phyloP scores from a whole-genome alignment of 768 basidiomycete genomes.

The Leccinellum albellum region DNA sequence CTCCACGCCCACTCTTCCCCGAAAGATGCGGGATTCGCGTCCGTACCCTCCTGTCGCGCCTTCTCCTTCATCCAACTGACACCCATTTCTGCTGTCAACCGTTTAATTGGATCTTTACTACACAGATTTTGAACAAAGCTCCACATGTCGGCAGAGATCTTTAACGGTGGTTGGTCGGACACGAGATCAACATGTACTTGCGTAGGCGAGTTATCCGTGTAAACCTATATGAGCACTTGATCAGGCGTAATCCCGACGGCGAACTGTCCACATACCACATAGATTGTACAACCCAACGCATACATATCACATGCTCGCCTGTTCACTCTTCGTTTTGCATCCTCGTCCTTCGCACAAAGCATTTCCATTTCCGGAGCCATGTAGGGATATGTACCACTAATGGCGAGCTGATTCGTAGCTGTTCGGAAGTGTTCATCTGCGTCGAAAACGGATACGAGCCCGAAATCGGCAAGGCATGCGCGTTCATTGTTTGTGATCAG shows the following conservation, averaged over 20 bases:
- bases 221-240: constrained; percentile 11
- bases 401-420: constrained; percentile 1
- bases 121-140: constrained; percentile 31
- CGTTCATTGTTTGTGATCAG: constrained; percentile 38
- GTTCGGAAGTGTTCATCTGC: constrained; percentile 9
- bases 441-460: constrained; percentile 30
- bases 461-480: constrained; percentile 52
- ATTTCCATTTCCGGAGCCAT: constrained; percentile 31
- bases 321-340: constrained; percentile 16
- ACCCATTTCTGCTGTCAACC: constrained; percentile 22
- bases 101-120: constrained; percentile 10
- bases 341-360: not conserved
- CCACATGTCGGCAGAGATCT: constrained; percentile 26
- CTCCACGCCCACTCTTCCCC: constrained; percentile 22
- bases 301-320: constrained; percentile 38
- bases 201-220: not conserved
- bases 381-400: constrained; percentile 18
- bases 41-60: constrained; percentile 4
- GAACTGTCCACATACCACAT: constrained; percentile 28
- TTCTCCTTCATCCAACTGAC: constrained; percentile 25
- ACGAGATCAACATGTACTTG: not conserved
- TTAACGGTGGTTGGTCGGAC: constrained; percentile 4
- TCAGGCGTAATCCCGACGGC: not conserved
- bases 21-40: not conserved
- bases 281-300: constrained; percentile 39